Percentiles rank a stretch among this genome's conserved stretches.
Evolutionary conservation across 73 alveolate species (phyloP).

Genomic region (Paramecium sexaurelia): DNA sequence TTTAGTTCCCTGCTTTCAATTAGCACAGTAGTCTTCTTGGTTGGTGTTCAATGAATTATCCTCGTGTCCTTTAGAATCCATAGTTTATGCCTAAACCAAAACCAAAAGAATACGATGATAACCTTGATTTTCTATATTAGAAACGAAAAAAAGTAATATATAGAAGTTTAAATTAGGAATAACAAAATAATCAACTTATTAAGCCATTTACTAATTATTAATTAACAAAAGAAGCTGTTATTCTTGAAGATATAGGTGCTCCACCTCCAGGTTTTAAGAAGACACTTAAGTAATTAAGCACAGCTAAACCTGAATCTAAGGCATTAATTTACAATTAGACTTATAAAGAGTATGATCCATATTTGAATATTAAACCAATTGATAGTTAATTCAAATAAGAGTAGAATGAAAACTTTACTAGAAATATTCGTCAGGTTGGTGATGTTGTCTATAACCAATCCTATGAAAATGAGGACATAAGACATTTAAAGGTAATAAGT

Average conservation of each 20-base stretch:
- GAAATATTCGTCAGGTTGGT: slow-evolving; percentile 52
- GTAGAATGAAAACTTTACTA: slow-evolving; percentile 53
- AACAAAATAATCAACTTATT: slow-evolving; percentile 9
- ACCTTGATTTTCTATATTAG: slow-evolving; percentile 54
- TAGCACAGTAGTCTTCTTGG: slow-evolving; percentile 56
- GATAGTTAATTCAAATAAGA: slow-evolving; percentile 53
- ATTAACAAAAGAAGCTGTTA: slow-evolving; percentile 49
- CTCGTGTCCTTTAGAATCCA: slow-evolving; percentile 59
- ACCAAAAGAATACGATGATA: slow-evolving; percentile 59
- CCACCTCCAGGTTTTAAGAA: slow-evolving; percentile 66
- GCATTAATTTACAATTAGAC: slow-evolving; percentile 45
- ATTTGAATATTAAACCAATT: slow-evolving; percentile 51
- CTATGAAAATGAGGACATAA: slow-evolving; percentile 63
- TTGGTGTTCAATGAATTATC: slow-evolving; percentile 68
- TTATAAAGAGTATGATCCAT: slow-evolving; percentile 2
- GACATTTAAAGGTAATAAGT: slow-evolving; percentile 55
- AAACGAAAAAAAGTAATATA: slow-evolving; percentile 25
- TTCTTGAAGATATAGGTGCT: slow-evolving; percentile 6
- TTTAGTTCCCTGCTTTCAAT: slow-evolving; percentile 60
- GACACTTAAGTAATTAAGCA: slow-evolving; percentile 16
- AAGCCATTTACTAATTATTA: slow-evolving; percentile 58
- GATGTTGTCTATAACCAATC: slow-evolving; percentile 49
- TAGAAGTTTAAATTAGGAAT: not conserved
- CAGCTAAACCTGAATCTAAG: slow-evolving; percentile 59
- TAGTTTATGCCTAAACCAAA: slow-evolving; percentile 62